Percentiles rank a stretch among this genome's conserved stretches.
phyloP scores from a whole-genome alignment of 2,329 filamentous ascomycete genomes.

The Colletotrichum destructivum region DNA sequence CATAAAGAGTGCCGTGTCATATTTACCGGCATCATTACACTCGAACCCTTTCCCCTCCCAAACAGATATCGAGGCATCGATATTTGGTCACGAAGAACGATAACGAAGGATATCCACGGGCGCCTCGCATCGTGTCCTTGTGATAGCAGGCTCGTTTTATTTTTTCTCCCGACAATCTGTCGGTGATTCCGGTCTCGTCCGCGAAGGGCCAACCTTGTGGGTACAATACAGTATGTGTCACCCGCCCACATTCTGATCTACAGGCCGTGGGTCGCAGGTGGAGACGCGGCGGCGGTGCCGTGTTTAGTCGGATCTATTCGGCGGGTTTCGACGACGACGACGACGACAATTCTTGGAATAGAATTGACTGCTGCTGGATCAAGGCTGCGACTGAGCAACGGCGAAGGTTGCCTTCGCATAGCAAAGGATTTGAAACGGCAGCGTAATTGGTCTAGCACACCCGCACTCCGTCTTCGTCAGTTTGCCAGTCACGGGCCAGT shows the following conservation, averaged over 20 bases:
- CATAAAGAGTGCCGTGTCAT: neutral
- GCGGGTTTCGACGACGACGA: too few relatives aligned
- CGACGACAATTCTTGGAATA: constrained; percentile 3
- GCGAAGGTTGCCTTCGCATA: too few relatives aligned
- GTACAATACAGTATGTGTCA: neutral
- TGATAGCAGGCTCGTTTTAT: neutral
- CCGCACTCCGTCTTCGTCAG: neutral
- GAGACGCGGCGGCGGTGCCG: neutral
- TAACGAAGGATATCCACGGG: constrained; percentile 1
- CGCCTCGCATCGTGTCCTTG: neutral
- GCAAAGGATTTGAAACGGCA: neutral
- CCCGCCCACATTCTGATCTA: neutral
- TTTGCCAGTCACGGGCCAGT: neutral
- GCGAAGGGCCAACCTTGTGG: neutral
- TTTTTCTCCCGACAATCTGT: neutral
- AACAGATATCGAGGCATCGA: neutral
- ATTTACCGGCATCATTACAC: neutral
- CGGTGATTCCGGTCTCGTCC: neutral
- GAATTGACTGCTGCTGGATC: neutral
- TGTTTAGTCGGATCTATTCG: neutral
- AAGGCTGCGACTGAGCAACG: neutral
- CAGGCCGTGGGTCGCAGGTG: neutral
- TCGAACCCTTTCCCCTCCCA: too few relatives aligned
- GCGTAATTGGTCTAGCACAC: neutral
- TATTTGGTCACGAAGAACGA: neutral